These are phyloP conservation scores for Tuctoria greenei DNA, from an alignment of 176 grass and related monocot species.

Conservation along the genomic window DNA sequence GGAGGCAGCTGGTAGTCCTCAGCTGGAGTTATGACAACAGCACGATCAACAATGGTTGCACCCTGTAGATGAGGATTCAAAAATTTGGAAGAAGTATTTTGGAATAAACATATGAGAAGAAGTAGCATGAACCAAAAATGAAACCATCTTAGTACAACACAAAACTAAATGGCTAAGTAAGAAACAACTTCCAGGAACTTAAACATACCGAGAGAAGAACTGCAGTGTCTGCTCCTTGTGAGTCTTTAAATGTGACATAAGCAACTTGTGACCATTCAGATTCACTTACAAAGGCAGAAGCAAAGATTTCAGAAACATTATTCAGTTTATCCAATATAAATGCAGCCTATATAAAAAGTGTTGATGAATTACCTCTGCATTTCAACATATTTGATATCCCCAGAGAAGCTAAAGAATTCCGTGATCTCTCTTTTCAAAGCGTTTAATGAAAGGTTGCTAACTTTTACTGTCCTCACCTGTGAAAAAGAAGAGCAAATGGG, in stretches of 20 bases:
- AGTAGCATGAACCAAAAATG: constrained; percentile 9
- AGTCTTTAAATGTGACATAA: constrained; percentile 90
- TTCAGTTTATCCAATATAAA: constrained; percentile 23
- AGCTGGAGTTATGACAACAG: constrained; percentile 77
- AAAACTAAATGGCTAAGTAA: neutral
- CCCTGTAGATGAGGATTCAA: constrained; percentile 53
- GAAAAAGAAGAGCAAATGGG: constrained; percentile 8
- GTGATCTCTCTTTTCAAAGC: constrained; percentile 84
- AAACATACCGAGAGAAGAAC: constrained; percentile 79
- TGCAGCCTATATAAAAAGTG: neutral
- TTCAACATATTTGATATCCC: constrained; percentile 89
- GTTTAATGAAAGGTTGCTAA: constrained; percentile 78
- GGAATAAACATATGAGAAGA: neutral
- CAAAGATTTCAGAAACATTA: constrained; percentile 25
- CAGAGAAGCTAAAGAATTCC: constrained; percentile 99
- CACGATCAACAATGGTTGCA: constrained; percentile 82
- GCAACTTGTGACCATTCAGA: constrained; percentile 85
- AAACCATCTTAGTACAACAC: constrained; percentile 18
- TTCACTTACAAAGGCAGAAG: constrained; percentile 60
- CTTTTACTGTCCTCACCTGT: constrained; percentile 83
- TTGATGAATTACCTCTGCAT: constrained; percentile 73
- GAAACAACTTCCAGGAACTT: constrained; percentile 21
- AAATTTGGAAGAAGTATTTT: constrained; percentile 15
- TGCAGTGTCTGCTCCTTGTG: constrained; percentile 92
- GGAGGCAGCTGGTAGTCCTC: constrained; percentile 84